Base-by-base conservation (phyloP, 768 basidiomycete genomes). In the Lentinus tigrinus region DNA sequence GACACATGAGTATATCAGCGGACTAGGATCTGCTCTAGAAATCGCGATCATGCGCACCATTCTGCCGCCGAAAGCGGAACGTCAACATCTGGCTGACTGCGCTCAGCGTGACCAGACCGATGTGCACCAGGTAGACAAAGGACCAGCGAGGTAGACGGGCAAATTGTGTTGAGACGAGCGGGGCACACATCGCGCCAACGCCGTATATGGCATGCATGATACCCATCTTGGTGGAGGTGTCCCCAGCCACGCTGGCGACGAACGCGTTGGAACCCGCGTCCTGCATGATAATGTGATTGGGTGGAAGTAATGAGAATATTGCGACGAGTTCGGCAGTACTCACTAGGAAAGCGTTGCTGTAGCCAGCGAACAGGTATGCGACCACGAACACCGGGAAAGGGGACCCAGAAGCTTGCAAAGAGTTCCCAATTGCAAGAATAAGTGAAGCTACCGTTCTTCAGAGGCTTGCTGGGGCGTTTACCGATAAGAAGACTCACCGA, bases 191-290 rank as follows among this genome's bases (percentile, higher is more conserved):
- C 2, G 82, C 83, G 1, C 82, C 83, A 21, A 73, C 44, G 39
- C 89, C 88, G 65, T 88, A 89, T 1, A 80, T 75, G 9, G 85
- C 85, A 63, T 51, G 34, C 56, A 62, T 55, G 37, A 55, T 49
- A 13, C 57, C 83, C 82, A 92, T 87, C 67, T 88, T 89, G 0
- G 72, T 67, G 57, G 83, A 79, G 0, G 83, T 68, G 40, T 84
- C 77, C n/a, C 78, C 72, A 54, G 77, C 77, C 7, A 89, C 72
- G 44, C 74, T 78, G 1, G 85, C 87, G 16, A 91, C 81, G 61
- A 81, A 91, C 10, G 84, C 86, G 64, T 88, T 88, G 1, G 87
- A 80, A 73, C 88, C 87, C 0, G 88, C 87, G 58, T 88, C 83
- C 83, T 89, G 58, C 42, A 64, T 44, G n/a, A 8, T 3, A 2